Evolutionary conservation across 2,329 filamentous ascomycete species (phyloP).

Genomic region (Aspergillus pseudonomiae): DNA sequence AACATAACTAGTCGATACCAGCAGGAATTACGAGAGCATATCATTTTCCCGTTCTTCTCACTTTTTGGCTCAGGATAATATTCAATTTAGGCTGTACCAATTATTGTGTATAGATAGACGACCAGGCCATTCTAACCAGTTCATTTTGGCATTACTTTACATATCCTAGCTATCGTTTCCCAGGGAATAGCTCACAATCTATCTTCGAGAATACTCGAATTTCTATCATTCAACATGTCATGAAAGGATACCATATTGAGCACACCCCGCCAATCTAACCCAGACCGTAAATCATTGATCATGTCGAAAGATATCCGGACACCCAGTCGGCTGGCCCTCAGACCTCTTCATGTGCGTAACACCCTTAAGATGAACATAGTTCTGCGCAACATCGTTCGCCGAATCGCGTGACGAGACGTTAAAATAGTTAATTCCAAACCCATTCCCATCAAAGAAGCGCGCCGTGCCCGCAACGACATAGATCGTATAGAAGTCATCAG

Average conservation of each 20-base stretch:
- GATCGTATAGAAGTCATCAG: neutral
- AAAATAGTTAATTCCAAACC: neutral
- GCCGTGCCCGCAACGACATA: conserved; percentile 1
- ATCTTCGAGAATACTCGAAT: neutral
- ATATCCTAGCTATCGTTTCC: no score
- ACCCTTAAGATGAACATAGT: neutral
- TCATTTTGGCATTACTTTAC: no score
- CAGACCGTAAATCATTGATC: neutral
- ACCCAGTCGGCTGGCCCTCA: neutral
- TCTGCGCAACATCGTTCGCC: neutral
- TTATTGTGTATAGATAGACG: neutral
- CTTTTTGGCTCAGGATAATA: neutral
- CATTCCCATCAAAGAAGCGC: neutral
- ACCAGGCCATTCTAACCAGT: no score
- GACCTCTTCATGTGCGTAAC: neutral
- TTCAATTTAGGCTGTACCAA: neutral
- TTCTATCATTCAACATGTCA: neutral
- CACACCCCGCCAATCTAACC: neutral
- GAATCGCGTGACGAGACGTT: neutral
- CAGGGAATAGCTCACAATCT: neutral
- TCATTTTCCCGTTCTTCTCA: neutral
- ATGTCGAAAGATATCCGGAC: neutral
- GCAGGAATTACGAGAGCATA: neutral
- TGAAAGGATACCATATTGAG: neutral
- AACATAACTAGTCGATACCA: neutral